Percentiles rank a stretch among this genome's conserved stretches.
Evolutionary conservation across 306 rosid species (phyloP).

Genomic region (Vicia sativa): DNA sequence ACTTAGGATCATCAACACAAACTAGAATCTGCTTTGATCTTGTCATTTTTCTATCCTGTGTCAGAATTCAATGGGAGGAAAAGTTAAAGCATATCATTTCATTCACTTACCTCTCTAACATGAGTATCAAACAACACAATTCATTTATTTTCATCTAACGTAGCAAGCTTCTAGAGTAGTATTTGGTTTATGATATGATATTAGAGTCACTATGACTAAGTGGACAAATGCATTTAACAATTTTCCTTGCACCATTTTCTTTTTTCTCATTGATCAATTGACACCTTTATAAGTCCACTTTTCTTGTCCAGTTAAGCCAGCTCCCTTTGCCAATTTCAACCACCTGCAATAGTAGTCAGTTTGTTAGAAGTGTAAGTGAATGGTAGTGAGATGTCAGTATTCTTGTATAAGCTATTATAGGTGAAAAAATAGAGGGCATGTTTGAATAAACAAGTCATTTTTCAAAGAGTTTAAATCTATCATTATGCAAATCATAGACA

Average conservation of each 20-base stretch:
- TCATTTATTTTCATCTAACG: not conserved
- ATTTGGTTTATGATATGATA: not conserved
- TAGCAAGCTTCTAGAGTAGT: not conserved
- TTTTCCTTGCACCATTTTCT: not conserved
- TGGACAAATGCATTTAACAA: not conserved
- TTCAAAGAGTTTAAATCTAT: too few relatives aligned
- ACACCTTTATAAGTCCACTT: slow-evolving; percentile 80
- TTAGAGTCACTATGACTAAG: not conserved
- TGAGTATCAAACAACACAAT: not conserved
- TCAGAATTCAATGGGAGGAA: slow-evolving; percentile 24
- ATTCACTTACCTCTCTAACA: not conserved
- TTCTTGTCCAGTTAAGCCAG: slow-evolving; percentile 86
- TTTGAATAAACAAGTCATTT: too few relatives aligned
- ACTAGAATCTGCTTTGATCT: slow-evolving; percentile 98
- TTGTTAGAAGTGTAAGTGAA: not conserved
- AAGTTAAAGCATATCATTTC: slow-evolving; percentile 3
- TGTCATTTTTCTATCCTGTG: slow-evolving; percentile 97
- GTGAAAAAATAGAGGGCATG: too few relatives aligned
- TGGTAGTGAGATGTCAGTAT: too few relatives aligned
- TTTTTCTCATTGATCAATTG: not conserved
- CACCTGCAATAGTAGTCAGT: slow-evolving; percentile 50
- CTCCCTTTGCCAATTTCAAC: slow-evolving; percentile 87
- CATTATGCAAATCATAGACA: too few relatives aligned
- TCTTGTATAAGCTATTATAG: too few relatives aligned
- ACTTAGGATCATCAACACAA: slow-evolving; percentile 97